Evolutionary conservation across 257 asterid species (phyloP).

Genomic region (Scutellaria galericulata): DNA sequence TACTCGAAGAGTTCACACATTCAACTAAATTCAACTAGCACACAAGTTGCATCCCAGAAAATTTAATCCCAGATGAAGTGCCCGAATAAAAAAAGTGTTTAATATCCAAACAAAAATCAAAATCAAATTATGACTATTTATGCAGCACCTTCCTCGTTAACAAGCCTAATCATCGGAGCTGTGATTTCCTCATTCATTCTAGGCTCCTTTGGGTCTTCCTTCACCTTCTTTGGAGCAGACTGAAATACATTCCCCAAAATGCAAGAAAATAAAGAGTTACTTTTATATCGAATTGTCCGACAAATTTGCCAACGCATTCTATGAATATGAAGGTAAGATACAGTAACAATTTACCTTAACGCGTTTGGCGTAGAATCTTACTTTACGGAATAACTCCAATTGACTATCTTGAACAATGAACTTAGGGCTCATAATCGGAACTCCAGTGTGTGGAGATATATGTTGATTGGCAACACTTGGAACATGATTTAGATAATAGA

Average conservation of each 20-base stretch:
- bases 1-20: neutral
- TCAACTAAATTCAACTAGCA: neutral
- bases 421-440: constrained; percentile 36
- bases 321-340: neutral
- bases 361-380: constrained; percentile 72
- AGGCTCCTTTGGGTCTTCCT: constrained; percentile 53
- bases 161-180: constrained; percentile 66
- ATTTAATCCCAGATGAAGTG: neutral
- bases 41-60: neutral
- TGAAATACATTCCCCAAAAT: constrained; percentile 29
- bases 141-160: constrained; percentile 65
- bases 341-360: constrained; percentile 51
- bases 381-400: constrained; percentile 40
- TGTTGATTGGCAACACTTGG: constrained; percentile 34
- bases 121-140: neutral
- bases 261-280: neutral
- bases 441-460: constrained; percentile 28
- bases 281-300: neutral
- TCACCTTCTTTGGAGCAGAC: constrained; percentile 54
- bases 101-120: constrained; percentile 8
- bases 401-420: constrained; percentile 33
- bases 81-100: neutral
- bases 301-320: constrained; percentile 9
- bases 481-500: constrained; percentile 38
- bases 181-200: constrained; percentile 72